These are phyloP conservation scores for Epichloe festucae DNA, from an alignment of 2,329 filamentous ascomycete species.

Conservation along the genomic window DNA sequence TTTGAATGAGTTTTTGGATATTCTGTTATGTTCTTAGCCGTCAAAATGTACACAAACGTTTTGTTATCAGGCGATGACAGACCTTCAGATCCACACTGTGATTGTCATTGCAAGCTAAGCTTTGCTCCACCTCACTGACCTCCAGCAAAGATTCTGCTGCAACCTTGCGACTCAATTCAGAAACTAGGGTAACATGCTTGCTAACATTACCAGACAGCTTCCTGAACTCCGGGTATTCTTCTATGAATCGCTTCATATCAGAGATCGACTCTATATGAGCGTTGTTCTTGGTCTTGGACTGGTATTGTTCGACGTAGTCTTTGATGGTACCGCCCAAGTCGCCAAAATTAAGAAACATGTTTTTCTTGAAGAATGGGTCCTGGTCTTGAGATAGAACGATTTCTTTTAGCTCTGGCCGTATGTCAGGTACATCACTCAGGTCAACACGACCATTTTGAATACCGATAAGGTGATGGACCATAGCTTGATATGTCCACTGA, in stretches of 20 bases:
- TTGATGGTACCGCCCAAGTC: constrained; percentile 94
- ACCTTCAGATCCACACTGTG: constrained; percentile 86
- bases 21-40: constrained; percentile 36
- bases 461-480: constrained; percentile 92
- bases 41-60: neutral
- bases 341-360: constrained; percentile 97
- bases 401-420: constrained; percentile 78
- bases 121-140: constrained; percentile 93
- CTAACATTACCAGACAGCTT: constrained; percentile 96
- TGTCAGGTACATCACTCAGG: constrained; percentile 69
- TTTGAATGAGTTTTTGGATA: constrained; percentile 75
- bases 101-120: constrained; percentile 91
- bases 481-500: constrained; percentile 99
- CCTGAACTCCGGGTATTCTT: constrained; percentile 96
- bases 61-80: constrained; percentile 11
- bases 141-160: constrained; percentile 81
- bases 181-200: constrained; percentile 93
- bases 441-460: constrained; percentile 94
- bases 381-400: constrained; percentile 94
- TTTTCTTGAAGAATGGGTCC: constrained; percentile 97
- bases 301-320: constrained; percentile 96
- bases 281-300: constrained; percentile 91
- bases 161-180: constrained; percentile 80
- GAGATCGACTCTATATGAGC: constrained; percentile 93
- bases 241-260: constrained; percentile 98